Evolutionary conservation across 495 filamentous ascomycete genomes (phyloP).

Genomic region (Tuber aestivum): DNA sequence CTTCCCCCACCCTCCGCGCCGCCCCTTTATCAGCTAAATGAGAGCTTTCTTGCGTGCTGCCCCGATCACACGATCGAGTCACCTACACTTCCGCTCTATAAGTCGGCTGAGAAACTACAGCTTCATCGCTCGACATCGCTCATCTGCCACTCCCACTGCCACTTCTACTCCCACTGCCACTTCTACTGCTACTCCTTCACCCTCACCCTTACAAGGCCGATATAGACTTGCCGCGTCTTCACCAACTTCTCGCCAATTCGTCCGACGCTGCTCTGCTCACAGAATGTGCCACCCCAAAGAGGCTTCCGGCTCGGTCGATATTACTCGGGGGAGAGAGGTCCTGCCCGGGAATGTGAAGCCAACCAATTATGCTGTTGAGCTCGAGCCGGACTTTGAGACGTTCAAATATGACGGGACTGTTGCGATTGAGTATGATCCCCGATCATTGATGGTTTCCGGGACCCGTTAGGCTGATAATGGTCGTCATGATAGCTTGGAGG

Average conservation of each 20-base stretch:
- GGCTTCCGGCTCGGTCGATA: slow-evolving; percentile 34
- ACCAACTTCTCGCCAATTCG: slow-evolving; percentile 27
- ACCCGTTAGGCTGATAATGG: neutral
- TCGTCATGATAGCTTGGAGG: slow-evolving; percentile 55
- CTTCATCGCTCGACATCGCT: slow-evolving; percentile 16
- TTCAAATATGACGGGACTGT: slow-evolving; percentile 66
- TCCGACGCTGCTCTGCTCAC: slow-evolving; percentile 39
- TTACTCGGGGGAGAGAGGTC: slow-evolving; percentile 51
- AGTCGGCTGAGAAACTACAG: slow-evolving; percentile 14
- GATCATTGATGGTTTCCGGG: neutral
- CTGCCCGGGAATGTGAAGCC: slow-evolving; percentile 61
- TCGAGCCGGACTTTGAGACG: slow-evolving; percentile 66
- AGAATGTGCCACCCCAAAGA: slow-evolving; percentile 39
- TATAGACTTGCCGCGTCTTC: slow-evolving; percentile 7
- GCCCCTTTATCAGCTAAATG: slow-evolving; percentile 21
- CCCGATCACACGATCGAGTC: slow-evolving; percentile 37
- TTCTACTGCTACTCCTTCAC: slow-evolving; percentile 8
- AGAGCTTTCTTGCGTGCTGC: slow-evolving; percentile 16
- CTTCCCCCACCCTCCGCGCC: slow-evolving; percentile 10
- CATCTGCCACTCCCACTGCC: slow-evolving; percentile 8
- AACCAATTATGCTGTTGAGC: slow-evolving; percentile 62
- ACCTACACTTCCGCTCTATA: slow-evolving; percentile 26
- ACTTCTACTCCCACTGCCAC: slow-evolving; percentile 8
- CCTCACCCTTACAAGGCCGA: slow-evolving; percentile 8
- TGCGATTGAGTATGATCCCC: slow-evolving; percentile 52